Percentiles rank a stretch among this genome's conserved stretches.
phyloP scores from a whole-genome alignment of 257 asterid species.

The Fraxinus pennsylvanica region DNA sequence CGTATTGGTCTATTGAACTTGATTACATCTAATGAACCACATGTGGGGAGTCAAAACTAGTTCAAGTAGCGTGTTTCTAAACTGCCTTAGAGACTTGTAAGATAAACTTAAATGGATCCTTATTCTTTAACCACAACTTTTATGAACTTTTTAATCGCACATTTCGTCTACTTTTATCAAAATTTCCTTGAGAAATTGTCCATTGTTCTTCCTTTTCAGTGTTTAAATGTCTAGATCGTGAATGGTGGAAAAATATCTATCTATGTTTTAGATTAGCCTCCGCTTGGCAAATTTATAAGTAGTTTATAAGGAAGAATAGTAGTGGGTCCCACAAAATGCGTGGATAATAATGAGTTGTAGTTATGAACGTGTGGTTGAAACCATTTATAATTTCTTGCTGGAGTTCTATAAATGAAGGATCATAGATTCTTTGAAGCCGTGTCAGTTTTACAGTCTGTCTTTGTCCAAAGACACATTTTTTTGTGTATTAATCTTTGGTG shows the following conservation, averaged over 20 bases:
- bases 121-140: neutral
- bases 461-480: neutral
- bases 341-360: too few species aligned
- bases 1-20: neutral
- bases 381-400: neutral
- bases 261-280: neutral
- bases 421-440: neutral
- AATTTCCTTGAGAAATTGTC: neutral
- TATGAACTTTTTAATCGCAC: too few species aligned
- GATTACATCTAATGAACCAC: neutral
- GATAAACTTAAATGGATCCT: neutral
- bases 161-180: too few species aligned
- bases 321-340: too few species aligned
- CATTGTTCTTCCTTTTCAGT: too few species aligned
- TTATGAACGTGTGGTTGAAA: too few species aligned
- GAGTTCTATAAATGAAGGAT: neutral
- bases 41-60: neutral
- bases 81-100: neutral
- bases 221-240: neutral
- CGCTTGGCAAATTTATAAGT: too few species aligned
- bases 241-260: neutral
- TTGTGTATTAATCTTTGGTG: neutral
- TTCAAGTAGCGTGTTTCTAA: neutral
- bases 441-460: neutral
- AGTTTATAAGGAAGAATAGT: too few species aligned